Percentiles rank a stretch among this genome's conserved stretches.
phyloP scores from a whole-genome alignment of 1,284 basidiomycete species.

The Trichosporon ovoides region DNA sequence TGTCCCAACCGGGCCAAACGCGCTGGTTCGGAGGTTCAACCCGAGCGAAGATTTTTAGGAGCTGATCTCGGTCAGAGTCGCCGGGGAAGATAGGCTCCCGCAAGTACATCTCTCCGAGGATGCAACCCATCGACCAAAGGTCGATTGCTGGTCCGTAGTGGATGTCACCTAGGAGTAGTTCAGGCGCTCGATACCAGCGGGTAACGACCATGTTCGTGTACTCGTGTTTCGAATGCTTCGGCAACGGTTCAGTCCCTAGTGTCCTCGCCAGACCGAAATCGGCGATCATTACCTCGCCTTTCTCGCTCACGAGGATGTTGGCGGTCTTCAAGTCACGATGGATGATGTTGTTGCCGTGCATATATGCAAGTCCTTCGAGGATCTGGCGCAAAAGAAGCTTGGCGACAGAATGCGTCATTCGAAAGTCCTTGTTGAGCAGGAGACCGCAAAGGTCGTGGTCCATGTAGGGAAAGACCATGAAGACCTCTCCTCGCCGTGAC shows the following conservation, averaged over 20 bases:
- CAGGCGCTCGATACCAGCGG: slow-evolving; percentile 95
- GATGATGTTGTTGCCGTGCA: slow-evolving; percentile 89
- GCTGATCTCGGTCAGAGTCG: slow-evolving; percentile 80
- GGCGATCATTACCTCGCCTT: slow-evolving; percentile 77
- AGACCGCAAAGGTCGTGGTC: slow-evolving; percentile 96
- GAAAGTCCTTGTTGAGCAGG: slow-evolving; percentile 81
- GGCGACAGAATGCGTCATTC: slow-evolving; percentile 73
- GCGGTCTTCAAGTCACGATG: slow-evolving; percentile 99
- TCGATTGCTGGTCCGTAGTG: slow-evolving; percentile 92
- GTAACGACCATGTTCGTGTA: slow-evolving; percentile 99
- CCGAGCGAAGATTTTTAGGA: slow-evolving; percentile 81
- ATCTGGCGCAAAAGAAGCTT: slow-evolving; percentile 96
- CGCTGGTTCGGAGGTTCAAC: slow-evolving; percentile 78
- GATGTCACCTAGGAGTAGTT: slow-evolving; percentile 81
- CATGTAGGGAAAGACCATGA: slow-evolving; percentile 99
- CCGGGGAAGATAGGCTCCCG: slow-evolving; percentile 83
- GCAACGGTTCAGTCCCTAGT: slow-evolving; percentile 44
- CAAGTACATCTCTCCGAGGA: slow-evolving; percentile 92
- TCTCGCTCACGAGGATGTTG: slow-evolving; percentile 88
- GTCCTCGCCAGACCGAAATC: slow-evolving; percentile 90
- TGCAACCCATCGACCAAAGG: slow-evolving; percentile 96
- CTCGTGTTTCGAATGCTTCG: slow-evolving; percentile 51
- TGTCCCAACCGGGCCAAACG: slow-evolving; percentile 69
- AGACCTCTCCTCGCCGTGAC: slow-evolving; percentile 56
- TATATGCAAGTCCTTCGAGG: slow-evolving; percentile 87